Conservation (phyloP, 495 filamentous ascomycete species). For the Talaromyces adpressus region DNA sequence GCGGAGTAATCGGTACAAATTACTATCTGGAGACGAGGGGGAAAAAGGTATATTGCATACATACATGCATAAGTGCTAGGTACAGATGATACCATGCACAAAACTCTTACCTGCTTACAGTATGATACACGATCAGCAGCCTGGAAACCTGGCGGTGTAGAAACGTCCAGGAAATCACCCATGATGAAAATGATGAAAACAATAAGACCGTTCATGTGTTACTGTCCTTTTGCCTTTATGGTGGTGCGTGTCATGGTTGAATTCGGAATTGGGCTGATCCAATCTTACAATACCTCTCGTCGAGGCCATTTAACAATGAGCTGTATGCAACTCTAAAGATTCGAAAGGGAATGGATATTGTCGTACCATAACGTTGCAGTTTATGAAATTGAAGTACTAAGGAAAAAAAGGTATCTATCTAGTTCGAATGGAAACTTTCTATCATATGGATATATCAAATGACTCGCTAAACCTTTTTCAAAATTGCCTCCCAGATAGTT, state of each 20-base stretch:
- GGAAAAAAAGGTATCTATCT: background rate
- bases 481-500: background rate
- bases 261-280: background rate
- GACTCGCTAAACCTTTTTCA: slow-evolving; percentile 4
- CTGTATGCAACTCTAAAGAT: background rate
- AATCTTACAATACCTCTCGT: background rate
- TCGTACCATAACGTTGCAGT: background rate
- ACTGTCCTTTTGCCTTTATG: background rate
- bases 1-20: background rate
- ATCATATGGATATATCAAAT: slow-evolving; percentile 4
- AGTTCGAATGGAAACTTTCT: background rate
- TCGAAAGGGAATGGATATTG: background rate
- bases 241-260: background rate
- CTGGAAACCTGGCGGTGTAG: background rate
- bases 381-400: background rate
- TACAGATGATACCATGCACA: background rate
- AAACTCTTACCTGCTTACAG: background rate
- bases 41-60: background rate
- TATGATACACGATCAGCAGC: background rate
- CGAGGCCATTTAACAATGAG: background rate
- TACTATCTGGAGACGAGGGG: background rate
- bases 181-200: background rate
- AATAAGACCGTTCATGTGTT: background rate
- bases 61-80: background rate
- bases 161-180: background rate